A percentile compares a stretch with the other conserved stretches of the same genome.
These are phyloP conservation scores for Leishmania amazonensis DNA, from an alignment of 208 protist genomes.

Conservation along the genomic window DNA sequence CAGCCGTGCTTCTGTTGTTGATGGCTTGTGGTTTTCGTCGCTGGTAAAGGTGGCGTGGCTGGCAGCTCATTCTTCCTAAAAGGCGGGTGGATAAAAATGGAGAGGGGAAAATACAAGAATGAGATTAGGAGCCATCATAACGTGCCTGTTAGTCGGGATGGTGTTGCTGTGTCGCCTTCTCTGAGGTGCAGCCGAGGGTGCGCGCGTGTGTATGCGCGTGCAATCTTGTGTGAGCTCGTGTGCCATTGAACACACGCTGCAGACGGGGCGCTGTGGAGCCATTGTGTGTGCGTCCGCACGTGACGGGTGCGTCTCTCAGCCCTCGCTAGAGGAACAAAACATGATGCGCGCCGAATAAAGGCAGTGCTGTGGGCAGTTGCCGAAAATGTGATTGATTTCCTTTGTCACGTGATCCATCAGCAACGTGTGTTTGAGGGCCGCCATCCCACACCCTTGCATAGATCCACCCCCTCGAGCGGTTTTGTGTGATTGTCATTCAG, in stretches of 20 bases:
- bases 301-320: background rate
- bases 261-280: background rate
- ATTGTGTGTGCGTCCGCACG: background rate
- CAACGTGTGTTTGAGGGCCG: background rate
- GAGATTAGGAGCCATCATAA: background rate
- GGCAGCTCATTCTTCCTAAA: background rate
- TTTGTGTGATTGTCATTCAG: background rate
- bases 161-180: background rate
- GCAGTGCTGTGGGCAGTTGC: background rate
- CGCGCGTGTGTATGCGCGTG: background rate
- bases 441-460: background rate
- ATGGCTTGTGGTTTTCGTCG: background rate
- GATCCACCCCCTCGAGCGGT: background rate
- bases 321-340: background rate
- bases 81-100: background rate
- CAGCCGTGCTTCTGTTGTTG: background rate
- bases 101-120: background rate
- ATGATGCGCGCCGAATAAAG: background rate
- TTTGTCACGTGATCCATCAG: background rate
- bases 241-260: background rate
- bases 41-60: background rate
- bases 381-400: background rate
- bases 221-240: background rate
- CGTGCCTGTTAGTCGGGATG: background rate
- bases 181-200: background rate